These are phyloP conservation scores for Chlamydomonas reinhardtii DNA, from an alignment of 163 green algal species.

Conservation along the genomic window DNA sequence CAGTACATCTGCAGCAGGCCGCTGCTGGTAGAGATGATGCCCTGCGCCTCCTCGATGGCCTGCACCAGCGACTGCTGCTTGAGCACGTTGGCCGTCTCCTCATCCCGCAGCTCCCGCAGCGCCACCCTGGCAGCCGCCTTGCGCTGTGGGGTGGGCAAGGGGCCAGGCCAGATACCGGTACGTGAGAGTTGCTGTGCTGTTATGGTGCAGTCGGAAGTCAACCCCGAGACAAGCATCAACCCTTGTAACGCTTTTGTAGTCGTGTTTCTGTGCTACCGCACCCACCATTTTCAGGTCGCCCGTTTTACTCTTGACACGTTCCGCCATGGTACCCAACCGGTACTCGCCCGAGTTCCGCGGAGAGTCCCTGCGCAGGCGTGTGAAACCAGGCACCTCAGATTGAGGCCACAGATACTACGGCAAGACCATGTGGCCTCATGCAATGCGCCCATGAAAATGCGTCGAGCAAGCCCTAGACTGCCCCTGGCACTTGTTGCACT, in stretches of 20 bases:
- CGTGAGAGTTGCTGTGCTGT: too few relatives aligned
- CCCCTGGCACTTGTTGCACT: not conserved
- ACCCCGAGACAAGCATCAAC: too few relatives aligned
- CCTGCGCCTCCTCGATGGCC: slow-evolving; percentile 25
- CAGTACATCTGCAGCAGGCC: slow-evolving; percentile 42
- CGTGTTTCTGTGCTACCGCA: too few relatives aligned
- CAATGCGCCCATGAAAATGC: too few relatives aligned
- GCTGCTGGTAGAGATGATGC: not conserved
- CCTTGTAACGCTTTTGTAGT: too few relatives aligned
- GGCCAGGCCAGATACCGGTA: too few relatives aligned
- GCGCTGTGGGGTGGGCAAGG: not conserved
- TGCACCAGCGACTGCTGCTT: slow-evolving; percentile 18
- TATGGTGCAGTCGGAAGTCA: too few relatives aligned
- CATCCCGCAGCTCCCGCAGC: slow-evolving; percentile 9
- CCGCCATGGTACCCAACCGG: slow-evolving; percentile 22
- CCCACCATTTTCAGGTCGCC: too few relatives aligned
- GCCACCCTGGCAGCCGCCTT: not conserved
- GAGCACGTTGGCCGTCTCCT: slow-evolving; percentile 40
- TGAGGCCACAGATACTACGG: too few relatives aligned
- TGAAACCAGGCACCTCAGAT: too few relatives aligned
- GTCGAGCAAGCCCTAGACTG: not conserved
- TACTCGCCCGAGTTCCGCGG: slow-evolving; percentile 23
- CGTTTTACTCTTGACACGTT: not conserved
- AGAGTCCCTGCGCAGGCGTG: not conserved
- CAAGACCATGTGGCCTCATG: too few relatives aligned